phyloP scores from a whole-genome alignment of 768 basidiomycete species.

The Pleurotus eryngii region DNA sequence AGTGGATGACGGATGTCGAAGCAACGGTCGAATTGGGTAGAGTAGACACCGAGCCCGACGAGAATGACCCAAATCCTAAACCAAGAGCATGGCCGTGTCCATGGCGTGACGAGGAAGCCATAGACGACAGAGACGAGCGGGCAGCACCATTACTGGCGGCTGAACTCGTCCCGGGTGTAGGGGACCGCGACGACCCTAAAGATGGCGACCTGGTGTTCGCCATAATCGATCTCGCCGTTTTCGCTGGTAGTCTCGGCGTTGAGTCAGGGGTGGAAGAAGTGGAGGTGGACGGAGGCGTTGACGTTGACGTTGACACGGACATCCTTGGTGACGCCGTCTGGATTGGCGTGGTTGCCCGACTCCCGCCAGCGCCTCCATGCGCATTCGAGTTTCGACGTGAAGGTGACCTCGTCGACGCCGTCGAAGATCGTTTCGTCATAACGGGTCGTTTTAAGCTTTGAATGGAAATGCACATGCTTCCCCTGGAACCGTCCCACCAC shows the following conservation, averaged over 20 bases:
- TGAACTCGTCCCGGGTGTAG: too few relatives aligned
- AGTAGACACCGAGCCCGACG: too few relatives aligned
- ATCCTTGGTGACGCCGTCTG: conserved; percentile 14
- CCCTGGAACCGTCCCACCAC: conserved; percentile 76
- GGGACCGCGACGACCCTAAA: too few relatives aligned
- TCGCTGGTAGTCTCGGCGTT: background rate
- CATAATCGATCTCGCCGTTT: too few relatives aligned
- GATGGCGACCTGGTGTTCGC: too few relatives aligned
- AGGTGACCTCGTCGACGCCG: conserved; percentile 8
- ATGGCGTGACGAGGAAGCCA: too few relatives aligned
- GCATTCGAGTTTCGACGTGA: background rate
- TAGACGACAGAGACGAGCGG: too few relatives aligned
- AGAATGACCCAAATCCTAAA: too few relatives aligned
- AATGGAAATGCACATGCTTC: conserved; percentile 62
- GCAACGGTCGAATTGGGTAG: too few relatives aligned
- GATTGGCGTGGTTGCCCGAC: conserved; percentile 11
- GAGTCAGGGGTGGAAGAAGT: conserved; percentile 2
- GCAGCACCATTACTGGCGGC: too few relatives aligned
- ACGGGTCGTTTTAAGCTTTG: conserved; percentile 76
- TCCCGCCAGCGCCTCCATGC: background rate
- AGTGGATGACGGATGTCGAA: too few relatives aligned
- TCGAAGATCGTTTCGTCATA: conserved; percentile 66
- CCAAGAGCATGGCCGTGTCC: too few relatives aligned
- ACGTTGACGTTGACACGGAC: conserved; percentile 16
- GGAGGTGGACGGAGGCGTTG: conserved; percentile 8